Conservation (phyloP, 306 rosid genomes). For the Abrus precatorius region DNA sequence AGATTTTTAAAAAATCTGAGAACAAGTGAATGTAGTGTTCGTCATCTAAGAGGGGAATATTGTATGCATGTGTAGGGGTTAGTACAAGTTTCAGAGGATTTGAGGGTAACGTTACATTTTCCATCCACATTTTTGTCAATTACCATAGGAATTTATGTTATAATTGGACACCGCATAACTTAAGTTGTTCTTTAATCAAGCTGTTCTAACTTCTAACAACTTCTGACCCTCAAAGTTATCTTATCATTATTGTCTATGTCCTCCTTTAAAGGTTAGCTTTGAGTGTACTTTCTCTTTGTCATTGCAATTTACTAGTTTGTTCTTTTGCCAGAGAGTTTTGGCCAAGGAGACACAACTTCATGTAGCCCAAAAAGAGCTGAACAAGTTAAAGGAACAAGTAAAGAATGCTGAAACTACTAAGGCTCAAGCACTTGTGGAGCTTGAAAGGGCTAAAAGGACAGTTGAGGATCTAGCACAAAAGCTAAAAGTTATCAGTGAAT, state of each 20-base stretch:
- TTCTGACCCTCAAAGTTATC: background rate
- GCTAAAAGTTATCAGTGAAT: conserved; percentile 69
- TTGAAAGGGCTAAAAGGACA: conserved; percentile 73
- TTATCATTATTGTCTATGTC: conserved; percentile 1
- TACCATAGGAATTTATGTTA: conserved; percentile 1
- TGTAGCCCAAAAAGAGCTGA: conserved; percentile 78
- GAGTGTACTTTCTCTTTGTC: conserved; percentile 9
- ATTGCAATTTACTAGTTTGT: conserved; percentile 36
- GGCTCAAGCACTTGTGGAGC: conserved; percentile 84
- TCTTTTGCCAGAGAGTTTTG: conserved; percentile 75
- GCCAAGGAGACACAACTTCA: conserved; percentile 92
- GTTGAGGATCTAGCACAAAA: conserved; percentile 72
- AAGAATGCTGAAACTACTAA: conserved; percentile 87
- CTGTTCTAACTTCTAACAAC: conserved; percentile 27
- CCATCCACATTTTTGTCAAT: conserved; percentile 4
- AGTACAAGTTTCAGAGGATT: background rate
- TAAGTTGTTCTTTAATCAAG: background rate
- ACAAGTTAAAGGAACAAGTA: conserved; percentile 84
- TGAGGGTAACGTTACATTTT: background rate
- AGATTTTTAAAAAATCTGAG: background rate
- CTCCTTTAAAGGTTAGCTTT: conserved; percentile 18
- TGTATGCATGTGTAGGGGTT: conserved; percentile 14
- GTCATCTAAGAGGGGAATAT: conserved; percentile 6
- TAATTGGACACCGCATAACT: background rate
- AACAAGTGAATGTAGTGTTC: background rate